Evolutionary conservation across 441 rosid genomes (phyloP).

Genomic region (Euphorbia celastroides): DNA sequence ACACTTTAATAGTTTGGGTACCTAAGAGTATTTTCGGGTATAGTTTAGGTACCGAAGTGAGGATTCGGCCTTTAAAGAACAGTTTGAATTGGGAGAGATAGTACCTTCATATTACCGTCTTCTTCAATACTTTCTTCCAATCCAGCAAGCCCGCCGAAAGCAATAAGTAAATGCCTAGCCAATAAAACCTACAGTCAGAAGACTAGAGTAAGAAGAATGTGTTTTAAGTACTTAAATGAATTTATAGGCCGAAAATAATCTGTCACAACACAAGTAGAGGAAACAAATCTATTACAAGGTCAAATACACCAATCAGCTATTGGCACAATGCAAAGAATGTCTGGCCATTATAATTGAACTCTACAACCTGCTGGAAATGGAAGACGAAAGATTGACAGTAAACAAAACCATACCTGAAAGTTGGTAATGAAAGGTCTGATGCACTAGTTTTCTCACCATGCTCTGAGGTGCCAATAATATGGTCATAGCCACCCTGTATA

Average conservation of each 20-base stretch:
- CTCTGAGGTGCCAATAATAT: slow-evolving; percentile 96
- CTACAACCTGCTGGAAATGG: background rate
- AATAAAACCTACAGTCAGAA: background rate
- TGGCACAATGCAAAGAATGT: too few relatives aligned
- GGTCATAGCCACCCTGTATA: slow-evolving; percentile 86
- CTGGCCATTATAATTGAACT: background rate
- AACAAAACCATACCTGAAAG: slow-evolving; percentile 52
- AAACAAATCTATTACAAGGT: too few relatives aligned
- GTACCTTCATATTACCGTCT: slow-evolving; percentile 67
- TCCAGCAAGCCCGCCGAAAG: slow-evolving; percentile 98
- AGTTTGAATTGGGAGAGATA: background rate
- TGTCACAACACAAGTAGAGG: too few relatives aligned
- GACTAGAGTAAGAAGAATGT: background rate
- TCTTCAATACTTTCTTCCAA: slow-evolving; percentile 83
- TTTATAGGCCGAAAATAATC: too few relatives aligned
- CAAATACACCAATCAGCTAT: too few relatives aligned
- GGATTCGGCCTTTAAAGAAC: too few relatives aligned
- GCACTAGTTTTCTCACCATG: slow-evolving; percentile 65
- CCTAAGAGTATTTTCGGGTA: too few relatives aligned
- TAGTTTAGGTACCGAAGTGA: too few relatives aligned
- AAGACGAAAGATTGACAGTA: slow-evolving; percentile 8
- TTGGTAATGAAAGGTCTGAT: slow-evolving; percentile 64
- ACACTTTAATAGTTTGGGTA: too few relatives aligned
- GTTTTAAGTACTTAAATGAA: too few relatives aligned
- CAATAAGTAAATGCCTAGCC: slow-evolving; percentile 80